Evolutionary conservation across 106 monocot genomes (phyloP).

Genomic region (Dioscorea dumetorum): DNA sequence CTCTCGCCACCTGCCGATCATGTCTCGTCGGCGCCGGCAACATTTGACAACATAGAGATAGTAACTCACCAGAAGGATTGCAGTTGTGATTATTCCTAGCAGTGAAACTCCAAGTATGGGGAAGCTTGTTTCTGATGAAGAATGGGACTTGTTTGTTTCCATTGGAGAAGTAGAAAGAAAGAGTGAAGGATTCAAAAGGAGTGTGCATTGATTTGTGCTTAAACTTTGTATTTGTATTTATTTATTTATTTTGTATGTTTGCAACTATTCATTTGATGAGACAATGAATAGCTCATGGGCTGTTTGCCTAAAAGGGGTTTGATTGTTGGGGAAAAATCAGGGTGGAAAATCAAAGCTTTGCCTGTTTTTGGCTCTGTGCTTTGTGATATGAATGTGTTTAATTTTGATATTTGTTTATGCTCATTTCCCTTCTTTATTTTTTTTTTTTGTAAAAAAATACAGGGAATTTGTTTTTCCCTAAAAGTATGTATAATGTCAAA

Average conservation of each 20-base stretch:
- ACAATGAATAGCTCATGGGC: neutral
- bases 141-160: no score
- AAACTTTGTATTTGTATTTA: no score
- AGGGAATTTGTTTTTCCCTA: no score
- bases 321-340: neutral
- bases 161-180: no score
- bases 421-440: no score
- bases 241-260: neutral
- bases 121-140: slow-evolving; percentile 10
- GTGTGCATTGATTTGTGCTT: no score
- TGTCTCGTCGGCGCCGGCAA: slow-evolving; percentile 18
- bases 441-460: no score
- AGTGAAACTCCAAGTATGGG: slow-evolving; percentile 47
- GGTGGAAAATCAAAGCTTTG: neutral
- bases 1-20: slow-evolving; percentile 2
- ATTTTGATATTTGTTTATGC: neutral
- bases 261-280: neutral
- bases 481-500: no score
- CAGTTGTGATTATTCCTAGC: slow-evolving; percentile 49
- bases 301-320: neutral
- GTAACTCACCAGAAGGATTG: slow-evolving; percentile 51
- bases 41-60: slow-evolving; percentile 51
- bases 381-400: neutral
- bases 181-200: no score
- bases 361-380: neutral